phyloP scores from a whole-genome alignment of 305 asterid genomes.

The Fraxinus latifolia region DNA sequence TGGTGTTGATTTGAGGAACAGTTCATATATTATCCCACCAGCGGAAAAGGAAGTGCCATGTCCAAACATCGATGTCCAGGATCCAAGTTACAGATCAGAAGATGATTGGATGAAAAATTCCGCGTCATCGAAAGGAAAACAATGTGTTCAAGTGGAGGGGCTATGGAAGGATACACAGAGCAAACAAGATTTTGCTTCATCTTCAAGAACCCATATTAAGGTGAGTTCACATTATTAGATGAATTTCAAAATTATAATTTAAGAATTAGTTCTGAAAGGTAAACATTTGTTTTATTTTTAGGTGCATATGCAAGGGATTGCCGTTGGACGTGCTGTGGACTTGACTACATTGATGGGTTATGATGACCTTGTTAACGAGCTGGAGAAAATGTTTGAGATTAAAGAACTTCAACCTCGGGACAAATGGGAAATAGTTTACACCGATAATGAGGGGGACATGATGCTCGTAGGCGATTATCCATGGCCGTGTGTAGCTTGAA shows the following conservation, averaged over 20 bases:
- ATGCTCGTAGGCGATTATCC: slow-evolving; percentile 94
- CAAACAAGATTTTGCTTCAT: slow-evolving; percentile 30
- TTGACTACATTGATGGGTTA: slow-evolving; percentile 58
- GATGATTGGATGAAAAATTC: slow-evolving; percentile 25
- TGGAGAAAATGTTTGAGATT: slow-evolving; percentile 67
- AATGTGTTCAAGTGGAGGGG: slow-evolving; percentile 26
- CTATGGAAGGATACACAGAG: slow-evolving; percentile 34
- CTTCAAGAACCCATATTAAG: slow-evolving; percentile 79
- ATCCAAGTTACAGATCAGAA: slow-evolving; percentile 14
- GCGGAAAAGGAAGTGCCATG: slow-evolving; percentile 28
- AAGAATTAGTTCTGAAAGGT: neutral
- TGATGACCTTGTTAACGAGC: slow-evolving; percentile 54
- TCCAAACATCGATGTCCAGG: slow-evolving; percentile 10
- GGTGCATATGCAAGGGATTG: slow-evolving; percentile 92
- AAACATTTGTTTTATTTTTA: neutral
- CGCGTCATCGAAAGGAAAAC: slow-evolving; percentile 38
- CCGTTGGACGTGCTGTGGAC: slow-evolving; percentile 86
- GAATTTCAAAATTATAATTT: neutral
- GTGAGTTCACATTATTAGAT: slow-evolving; percentile 26
- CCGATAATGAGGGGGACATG: slow-evolving; percentile 81
- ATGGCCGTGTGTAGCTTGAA: slow-evolving; percentile 59
- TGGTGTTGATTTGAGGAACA: slow-evolving; percentile 68
- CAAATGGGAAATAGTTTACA: slow-evolving; percentile 71
- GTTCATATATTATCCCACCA: slow-evolving; percentile 22
- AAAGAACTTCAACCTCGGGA: slow-evolving; percentile 61